Base-by-base conservation (phyloP, 768 basidiomycete species). In the Russula foetens region DNA sequence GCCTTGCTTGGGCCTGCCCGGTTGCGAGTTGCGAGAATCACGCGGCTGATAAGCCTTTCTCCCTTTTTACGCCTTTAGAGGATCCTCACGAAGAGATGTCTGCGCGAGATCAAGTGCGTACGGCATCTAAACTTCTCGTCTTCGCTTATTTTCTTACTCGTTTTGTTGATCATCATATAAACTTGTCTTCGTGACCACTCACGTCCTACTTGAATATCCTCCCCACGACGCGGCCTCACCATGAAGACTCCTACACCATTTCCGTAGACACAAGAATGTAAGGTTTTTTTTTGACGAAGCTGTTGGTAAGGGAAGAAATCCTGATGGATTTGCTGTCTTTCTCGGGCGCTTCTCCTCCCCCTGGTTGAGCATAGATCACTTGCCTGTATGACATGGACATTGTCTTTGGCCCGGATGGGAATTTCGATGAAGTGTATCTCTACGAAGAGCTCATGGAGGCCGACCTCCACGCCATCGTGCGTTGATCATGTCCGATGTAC, bases 381-480 rank as follows among this genome's bases (percentile, higher is more conserved):
- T 95, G 94, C 68, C 75, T 99, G 47, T 99, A 98, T 69, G 97
- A 98, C 71, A 94, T 98, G 92, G 93, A 97, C 70, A 92, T 98
- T 54, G 92, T 99, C 47, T 90, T 95, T 72, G 90, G 93, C 66
- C 84, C 92, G 19, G 85, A 81, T 56, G 90, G 90, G 65, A 90
- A 91, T 71, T 99, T 98, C 69, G 91, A 95, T 72, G 96, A 98
- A 75, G 95, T 99, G 19, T 98, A 92, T 72, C 85, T 91, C 69
- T 92, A 93, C 67, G 95, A 98, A 77, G 97, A 99, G 73, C 84
- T 98, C 67, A 99, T 98, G 97, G 97, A 99, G 72, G 97, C 97
- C 57, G 97, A 99, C 82, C 81, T 99, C 21, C 97, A 98, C 69
- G 97, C 97, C 21, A 99, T 99, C 73, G 94, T 95, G 68, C 73